Base-by-base conservation (phyloP, 257 asterid genomes). In the Cynanchum wilfordii region DNA sequence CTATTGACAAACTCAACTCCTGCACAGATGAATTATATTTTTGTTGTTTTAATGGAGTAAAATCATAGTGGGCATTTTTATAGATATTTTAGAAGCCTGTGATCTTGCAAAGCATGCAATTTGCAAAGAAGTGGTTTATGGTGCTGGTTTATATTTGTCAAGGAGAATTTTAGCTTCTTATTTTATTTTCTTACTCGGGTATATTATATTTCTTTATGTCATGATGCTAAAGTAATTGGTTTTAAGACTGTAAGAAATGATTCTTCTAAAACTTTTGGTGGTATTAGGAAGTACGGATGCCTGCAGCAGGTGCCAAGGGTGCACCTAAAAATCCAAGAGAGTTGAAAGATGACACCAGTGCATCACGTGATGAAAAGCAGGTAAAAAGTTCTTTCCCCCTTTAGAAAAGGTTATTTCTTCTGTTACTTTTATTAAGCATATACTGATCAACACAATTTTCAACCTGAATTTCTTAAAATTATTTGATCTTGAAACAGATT, bases 351-450 rank as follows among this genome's bases (percentile, higher is more conserved):
- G 96, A 93, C 78, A 91, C 90, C 33, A 85, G 54, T 77, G 56
- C 97, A 57, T 82, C 97, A 27, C 98, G 96, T n/a, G 96, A 88
- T 50, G 98, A 93, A 87, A 93, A 93, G 80, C 88, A 76, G 97
- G 98, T 90, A 64, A 57, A 64, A 57, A 9, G 50, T 63, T 30
- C 0, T 30, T 13, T 13, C 17, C 9, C 10, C 16, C 10, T 24
- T 7, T 10, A 10, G 16, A 9, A 1, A 24, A 24, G 9, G 36
- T 25, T 58, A 3, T 3, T 58, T 45, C 47, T 62, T 13, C 44
- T 4, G 17, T 30, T 30, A 16, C 1, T 62, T 30, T 30, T 15
- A 8, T 62, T 13, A 1, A 2, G 66, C 12, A 60, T 13, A 15
- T 13, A 17, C 67, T 29, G 27, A 11, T 25, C 44, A 40, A 40